These are phyloP conservation scores for Grigorovia yakushimaensis DNA, from an alignment of 805 yeast genomes.

Conservation along the genomic window DNA sequence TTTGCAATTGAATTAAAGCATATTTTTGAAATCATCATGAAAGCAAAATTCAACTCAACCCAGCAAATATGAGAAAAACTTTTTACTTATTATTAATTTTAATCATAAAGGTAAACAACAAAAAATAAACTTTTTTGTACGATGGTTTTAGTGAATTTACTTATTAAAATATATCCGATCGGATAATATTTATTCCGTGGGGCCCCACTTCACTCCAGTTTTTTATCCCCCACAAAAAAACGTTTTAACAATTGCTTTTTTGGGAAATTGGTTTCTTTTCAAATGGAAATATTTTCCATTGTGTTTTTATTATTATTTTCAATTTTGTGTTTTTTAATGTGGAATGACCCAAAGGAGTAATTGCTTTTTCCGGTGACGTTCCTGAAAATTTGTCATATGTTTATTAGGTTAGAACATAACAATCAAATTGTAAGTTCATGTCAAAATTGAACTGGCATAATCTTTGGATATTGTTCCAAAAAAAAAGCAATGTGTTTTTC, in stretches of 20 bases:
- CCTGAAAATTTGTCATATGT: neutral
- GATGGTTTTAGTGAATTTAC: neutral
- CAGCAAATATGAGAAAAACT: neutral
- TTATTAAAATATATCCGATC: neutral
- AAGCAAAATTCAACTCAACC: neutral
- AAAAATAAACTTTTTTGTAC: neutral
- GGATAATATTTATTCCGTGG: neutral
- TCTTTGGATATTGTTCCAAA: no score
- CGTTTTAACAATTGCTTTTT: neutral
- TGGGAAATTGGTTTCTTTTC: neutral
- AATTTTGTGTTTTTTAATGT: no score
- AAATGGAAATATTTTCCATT: no score
- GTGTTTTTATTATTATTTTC: neutral
- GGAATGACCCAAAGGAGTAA: neutral
- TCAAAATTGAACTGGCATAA: no score
- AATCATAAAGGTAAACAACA: neutral
- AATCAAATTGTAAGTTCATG: no score
- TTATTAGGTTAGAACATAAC: neutral
- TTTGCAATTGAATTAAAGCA: conserved; percentile 7
- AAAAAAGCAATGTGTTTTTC: no score
- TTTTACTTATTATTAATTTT: neutral
- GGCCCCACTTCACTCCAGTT: neutral
- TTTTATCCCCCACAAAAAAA: neutral
- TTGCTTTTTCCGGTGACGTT: neutral
- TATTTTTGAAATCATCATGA: no score